Base-by-base conservation (phyloP, 306 rosid genomes). In the Medicago lupulina region DNA sequence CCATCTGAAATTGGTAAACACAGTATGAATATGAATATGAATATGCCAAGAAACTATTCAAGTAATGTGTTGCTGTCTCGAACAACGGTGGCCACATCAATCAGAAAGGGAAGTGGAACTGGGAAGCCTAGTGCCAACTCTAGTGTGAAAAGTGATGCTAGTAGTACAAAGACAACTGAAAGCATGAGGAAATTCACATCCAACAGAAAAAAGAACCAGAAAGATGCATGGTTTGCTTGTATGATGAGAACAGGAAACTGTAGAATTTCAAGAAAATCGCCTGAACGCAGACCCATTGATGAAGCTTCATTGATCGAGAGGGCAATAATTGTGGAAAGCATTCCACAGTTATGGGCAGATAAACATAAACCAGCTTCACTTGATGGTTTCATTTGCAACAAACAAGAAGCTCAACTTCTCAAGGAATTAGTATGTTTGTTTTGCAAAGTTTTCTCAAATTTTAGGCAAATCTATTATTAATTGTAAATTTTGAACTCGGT, bases 311-410 rank as follows among this genome's bases (percentile, higher is more conserved):
- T 77, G 83, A 91, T 94, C 25, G 88, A 79, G 64, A 91, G 76
- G 73, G 88, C 98, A n/a, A 50, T 46, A 0, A 92, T 94, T 12
- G 85, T 81, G 40, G 88, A 94, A 82, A 85, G 72, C 62, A 79
- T 94, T 4, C 84, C 83, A 50, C 89, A 85, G 54, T 90, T 94
- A 54, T 91, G 94, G 98, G 97, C 91, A 16, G 98, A 94, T 87
- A 88, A 86, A 83, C 78, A 94, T 71, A 84, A 75, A 67, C 96
- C 97, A 5, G 84, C 78, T 51, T 94, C 95, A 9, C 78, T 94
- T 71, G 62, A 80, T 81, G 97, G 95, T 76, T 94, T 94, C 87
- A 86, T 82, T 76, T 90, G 87, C 87, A 94, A 92, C 79, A 84
- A 75, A 63, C 87, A 82, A 78, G 86, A 90, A 82, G 94, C 98